A percentile compares a stretch with the other conserved stretches of the same genome.
Conservation (phyloP, 2,329 filamentous ascomycete genomes). For the Sporothrix inflata region DNA sequence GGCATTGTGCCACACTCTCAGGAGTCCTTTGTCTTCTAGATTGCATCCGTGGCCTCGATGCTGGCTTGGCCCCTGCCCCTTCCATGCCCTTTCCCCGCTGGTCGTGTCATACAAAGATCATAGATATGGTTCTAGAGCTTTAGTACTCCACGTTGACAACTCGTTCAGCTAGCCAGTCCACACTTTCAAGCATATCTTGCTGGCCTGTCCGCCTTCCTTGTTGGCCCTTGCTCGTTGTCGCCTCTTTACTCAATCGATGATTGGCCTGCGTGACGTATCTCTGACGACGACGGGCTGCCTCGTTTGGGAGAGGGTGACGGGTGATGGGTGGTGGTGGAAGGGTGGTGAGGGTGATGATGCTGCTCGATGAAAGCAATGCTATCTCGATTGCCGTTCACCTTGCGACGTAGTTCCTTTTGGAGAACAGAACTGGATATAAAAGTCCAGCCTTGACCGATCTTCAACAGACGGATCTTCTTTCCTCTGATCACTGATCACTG, state of each 20-base stretch:
- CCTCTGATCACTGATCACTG: too few species aligned
- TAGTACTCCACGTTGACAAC: background rate
- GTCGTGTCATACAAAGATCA: constrained; percentile 1
- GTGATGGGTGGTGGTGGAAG: too few species aligned
- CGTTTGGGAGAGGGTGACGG: background rate
- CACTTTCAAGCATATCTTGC: background rate
- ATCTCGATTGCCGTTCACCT: background rate
- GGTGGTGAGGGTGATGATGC: background rate
- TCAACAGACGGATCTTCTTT: background rate
- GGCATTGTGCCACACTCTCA: too few species aligned
- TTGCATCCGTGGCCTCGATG: background rate
- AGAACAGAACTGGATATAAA: background rate
- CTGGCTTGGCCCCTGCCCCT: background rate
- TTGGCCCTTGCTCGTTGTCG: background rate
- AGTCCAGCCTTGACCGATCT: background rate
- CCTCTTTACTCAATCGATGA: background rate
- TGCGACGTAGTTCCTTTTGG: background rate
- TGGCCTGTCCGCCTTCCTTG: background rate
- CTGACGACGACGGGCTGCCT: background rate
- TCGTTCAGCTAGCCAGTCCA: background rate
- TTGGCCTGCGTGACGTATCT: constrained; percentile 8
- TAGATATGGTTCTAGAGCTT: constrained; percentile 3
- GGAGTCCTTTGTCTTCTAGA: too few species aligned
- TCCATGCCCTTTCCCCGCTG: background rate
- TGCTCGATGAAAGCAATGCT: background rate